phyloP scores from a whole-genome alignment of 805 yeast genomes.

The Saccharomycopsis fodiens region DNA sequence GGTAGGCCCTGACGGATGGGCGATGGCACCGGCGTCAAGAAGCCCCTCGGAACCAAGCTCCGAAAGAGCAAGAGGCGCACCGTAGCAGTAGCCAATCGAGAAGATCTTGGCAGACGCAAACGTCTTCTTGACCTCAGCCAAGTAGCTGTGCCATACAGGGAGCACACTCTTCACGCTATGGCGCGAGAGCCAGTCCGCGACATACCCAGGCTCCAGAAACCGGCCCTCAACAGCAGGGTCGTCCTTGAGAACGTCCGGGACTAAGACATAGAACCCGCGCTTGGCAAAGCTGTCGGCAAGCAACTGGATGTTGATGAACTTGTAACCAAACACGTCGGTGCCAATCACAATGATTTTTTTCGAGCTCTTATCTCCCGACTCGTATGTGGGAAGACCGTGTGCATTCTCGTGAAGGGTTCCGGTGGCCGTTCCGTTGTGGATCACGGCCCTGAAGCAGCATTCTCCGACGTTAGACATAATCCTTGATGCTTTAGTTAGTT shows the following conservation, averaged over 20 bases:
- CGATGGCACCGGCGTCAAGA: conserved; percentile 59
- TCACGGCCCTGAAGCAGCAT: conserved; percentile 6
- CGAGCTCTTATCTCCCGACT: conserved; percentile 36
- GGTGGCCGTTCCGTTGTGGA: conserved; percentile 3
- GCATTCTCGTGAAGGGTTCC: background rate
- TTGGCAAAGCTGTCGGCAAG: conserved; percentile 60
- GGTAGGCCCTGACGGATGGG: conserved; percentile 76
- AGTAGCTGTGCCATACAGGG: conserved; percentile 42
- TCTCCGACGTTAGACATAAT: too few relatives aligned
- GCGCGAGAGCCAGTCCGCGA: conserved; percentile 41
- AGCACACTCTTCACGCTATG: conserved; percentile 41
- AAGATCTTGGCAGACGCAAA: conserved; percentile 34
- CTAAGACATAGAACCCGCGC: conserved; percentile 52
- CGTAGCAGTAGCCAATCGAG: conserved; percentile 75
- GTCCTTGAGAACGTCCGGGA: conserved; percentile 50
- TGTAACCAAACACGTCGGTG: conserved; percentile 64
- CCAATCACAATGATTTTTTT: conserved; percentile 48
- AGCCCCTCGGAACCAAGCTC: conserved; percentile 28
- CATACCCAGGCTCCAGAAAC: conserved; percentile 34
- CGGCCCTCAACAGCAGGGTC: conserved; percentile 41
- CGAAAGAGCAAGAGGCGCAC: conserved; percentile 57
- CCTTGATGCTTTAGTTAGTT: too few relatives aligned
- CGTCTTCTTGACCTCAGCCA: conserved; percentile 36
- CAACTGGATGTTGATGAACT: conserved; percentile 47
- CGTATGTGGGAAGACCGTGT: conserved; percentile 29